Evolutionary conservation across 2,329 filamentous ascomycete species (phyloP).

Genomic region (Penicillium crustosum): DNA sequence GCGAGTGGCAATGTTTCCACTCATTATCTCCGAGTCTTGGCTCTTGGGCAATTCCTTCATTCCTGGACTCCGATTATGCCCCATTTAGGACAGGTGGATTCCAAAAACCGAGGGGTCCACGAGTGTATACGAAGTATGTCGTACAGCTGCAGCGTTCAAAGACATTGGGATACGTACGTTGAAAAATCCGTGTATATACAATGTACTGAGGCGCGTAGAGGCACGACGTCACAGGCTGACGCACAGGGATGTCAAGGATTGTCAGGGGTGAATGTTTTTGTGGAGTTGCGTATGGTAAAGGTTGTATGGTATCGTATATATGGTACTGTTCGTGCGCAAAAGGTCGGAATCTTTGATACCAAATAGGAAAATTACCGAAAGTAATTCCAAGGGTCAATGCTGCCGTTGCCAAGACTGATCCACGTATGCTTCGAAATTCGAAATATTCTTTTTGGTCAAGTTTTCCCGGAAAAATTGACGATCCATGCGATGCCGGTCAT

Average conservation of each 20-base stretch:
- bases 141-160: background rate
- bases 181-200: background rate
- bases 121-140: background rate
- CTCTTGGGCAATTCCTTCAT: slow-evolving; percentile 5
- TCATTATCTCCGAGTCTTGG: slow-evolving; percentile 1
- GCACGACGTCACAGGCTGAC: slow-evolving; percentile 30
- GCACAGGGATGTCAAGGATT: slow-evolving; percentile 24
- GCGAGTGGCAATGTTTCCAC: slow-evolving; percentile 24
- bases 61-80: background rate
- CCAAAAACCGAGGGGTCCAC: background rate
- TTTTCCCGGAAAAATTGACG: slow-evolving; percentile 17
- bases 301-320: background rate
- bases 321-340: background rate
- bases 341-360: background rate
- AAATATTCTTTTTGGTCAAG: slow-evolving; percentile 2
- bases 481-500: slow-evolving; percentile 24
- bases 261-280: slow-evolving; percentile 23
- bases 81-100: background rate
- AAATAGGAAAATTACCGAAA: background rate
- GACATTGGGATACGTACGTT: background rate
- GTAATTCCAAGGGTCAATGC: background rate
- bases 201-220: background rate
- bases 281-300: slow-evolving; percentile 3
- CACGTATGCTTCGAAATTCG: slow-evolving; percentile 9
- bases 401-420: slow-evolving; percentile 26